A percentile compares a stretch with the other conserved stretches of the same genome.
These are phyloP conservation scores for Dryadomyces quercus-mongolicae DNA, from an alignment of 2,329 filamentous ascomycete genomes.

Conservation along the genomic window DNA sequence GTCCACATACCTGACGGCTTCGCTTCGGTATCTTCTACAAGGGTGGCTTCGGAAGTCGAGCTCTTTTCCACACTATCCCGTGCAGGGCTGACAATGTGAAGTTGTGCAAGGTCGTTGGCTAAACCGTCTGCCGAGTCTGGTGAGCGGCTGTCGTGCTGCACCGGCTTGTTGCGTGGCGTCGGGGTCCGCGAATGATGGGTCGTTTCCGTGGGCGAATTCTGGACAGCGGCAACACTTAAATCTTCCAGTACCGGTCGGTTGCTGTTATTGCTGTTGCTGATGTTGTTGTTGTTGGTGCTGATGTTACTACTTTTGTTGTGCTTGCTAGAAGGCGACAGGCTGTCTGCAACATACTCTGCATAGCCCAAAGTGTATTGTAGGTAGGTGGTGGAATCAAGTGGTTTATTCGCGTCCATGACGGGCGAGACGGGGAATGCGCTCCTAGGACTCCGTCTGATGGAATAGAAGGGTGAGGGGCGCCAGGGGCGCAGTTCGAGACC, in stretches of 20 bases:
- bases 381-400: neutral
- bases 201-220: constrained; percentile 1
- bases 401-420: constrained; percentile 4
- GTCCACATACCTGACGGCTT: neutral
- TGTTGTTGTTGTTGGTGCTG: neutral
- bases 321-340: neutral
- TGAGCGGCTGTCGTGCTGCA: neutral
- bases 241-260: constrained; percentile 5
- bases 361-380: neutral
- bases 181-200: neutral
- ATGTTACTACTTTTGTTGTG: neutral
- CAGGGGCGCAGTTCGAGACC: neutral
- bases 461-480: neutral
- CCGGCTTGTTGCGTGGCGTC: neutral
- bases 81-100: constrained; percentile 16
- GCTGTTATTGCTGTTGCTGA: neutral
- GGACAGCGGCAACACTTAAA: constrained; percentile 2
- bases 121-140: constrained; percentile 16
- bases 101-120: constrained; percentile 19
- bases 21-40: neutral
- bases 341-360: neutral
- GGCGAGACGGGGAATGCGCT: neutral
- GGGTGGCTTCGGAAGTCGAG: neutral
- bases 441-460: neutral
- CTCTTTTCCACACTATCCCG: neutral